These are phyloP conservation scores for Picea sitchensis DNA, from an alignment of 75 land plant species.

Conservation along the genomic window DNA sequence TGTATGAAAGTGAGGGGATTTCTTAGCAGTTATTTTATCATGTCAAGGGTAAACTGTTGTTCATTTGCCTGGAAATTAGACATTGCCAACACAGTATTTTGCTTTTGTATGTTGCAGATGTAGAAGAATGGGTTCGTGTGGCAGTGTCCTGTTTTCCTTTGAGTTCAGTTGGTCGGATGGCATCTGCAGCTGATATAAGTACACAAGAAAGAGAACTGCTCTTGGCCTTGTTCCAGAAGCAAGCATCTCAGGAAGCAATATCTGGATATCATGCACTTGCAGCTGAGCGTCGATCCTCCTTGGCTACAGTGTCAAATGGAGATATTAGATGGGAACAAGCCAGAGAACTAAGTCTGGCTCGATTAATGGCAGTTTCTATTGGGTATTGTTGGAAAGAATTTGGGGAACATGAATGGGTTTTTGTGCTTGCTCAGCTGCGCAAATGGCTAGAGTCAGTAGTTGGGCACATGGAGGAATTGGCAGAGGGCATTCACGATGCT, in stretches of 20 bases:
- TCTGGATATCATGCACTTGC: constrained; percentile 11
- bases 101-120: constrained; percentile 25
- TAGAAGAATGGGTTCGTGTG: constrained; percentile 63
- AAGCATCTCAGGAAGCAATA: constrained; percentile 21
- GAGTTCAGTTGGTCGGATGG: constrained; percentile 26
- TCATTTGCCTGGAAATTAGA: too few species aligned
- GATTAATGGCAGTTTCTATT: constrained; percentile 55
- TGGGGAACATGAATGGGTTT: constrained; percentile 77
- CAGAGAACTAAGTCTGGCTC: constrained; percentile 45
- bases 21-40: too few species aligned
- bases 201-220: constrained; percentile 42
- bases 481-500: constrained; percentile 43
- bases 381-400: constrained; percentile 87
- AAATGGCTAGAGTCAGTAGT: constrained; percentile 72
- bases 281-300: constrained; percentile 13
- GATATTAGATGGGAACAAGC: neutral
- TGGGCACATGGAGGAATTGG: constrained; percentile 55
- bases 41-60: too few species aligned
- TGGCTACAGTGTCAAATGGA: constrained; percentile 14
- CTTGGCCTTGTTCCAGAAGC: constrained; percentile 57
- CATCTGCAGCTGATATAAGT: constrained; percentile 32
- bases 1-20: neutral
- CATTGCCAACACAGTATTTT: too few species aligned
- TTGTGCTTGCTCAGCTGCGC: constrained; percentile 43
- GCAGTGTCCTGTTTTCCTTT: constrained; percentile 86